Evolutionary conservation across 192 early-diverging fungal species (phyloP), one percentile per base, ranked within the genome.

Genomic region (Jimgerdemannia flammicorona): DNA sequence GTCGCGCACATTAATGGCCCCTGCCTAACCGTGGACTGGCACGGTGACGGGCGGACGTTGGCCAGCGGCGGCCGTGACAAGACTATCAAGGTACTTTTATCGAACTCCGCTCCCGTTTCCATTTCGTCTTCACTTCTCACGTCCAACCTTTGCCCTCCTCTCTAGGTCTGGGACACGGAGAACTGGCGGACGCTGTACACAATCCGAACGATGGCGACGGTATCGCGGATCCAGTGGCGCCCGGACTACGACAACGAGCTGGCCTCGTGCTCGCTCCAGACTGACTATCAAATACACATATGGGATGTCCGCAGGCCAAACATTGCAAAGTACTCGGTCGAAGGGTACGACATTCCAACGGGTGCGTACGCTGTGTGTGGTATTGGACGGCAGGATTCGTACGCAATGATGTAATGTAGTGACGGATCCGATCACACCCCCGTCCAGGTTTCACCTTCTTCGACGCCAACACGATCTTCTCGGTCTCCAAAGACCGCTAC

Each of bases 41-140:
- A 93, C 79, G 83, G 89, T n/a, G 85, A 80, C 42, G 94, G 94
- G 0, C 75, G 81, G 39, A 82, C 83, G 20, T 76, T 94, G n/a
- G 94, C 93, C 0, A 93, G 86, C 64, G 93, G 94, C 9, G 94
- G 94, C 0, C 74, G 93, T 3, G 94, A 95, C 74, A 87, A 86
- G 66, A 87, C 85, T 3, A 93, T 95, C 76, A 93, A 95, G 81
- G 90, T 91, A 75, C 29, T 29, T n/a, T n/a, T n/a, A n/a, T n/a
- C n/a, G n/a, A n/a, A n/a, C n/a, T n/a, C n/a, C n/a, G n/a, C n/a
- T n/a, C n/a, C n/a, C 29, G 29, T 29, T 29, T n/a, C n/a, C 29
- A 29, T 29, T 29, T 29, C 29, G 29, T 29, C 29, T 29, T 29
- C 29, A 0, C 29, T 29, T 29, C 29, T 29, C 1, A 29, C 29